phyloP scores from a whole-genome alignment of 305 asterid genomes.

The Rubia tinctorum region DNA sequence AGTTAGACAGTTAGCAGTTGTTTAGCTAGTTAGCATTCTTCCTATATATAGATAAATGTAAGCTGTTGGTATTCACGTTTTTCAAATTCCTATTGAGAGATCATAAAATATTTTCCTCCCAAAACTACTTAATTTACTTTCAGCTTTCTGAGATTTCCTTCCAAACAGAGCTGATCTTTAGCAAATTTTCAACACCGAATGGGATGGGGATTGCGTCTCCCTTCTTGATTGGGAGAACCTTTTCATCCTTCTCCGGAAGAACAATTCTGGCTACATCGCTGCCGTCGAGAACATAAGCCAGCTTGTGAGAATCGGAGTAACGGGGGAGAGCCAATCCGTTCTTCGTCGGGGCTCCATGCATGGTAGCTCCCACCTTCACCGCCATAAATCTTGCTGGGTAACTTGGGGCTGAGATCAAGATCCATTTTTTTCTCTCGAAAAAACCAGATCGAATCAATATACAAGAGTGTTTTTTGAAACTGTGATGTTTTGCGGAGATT shows the following conservation, averaged over 20 bases:
- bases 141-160: too few relatives aligned
- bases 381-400: conserved; percentile 59
- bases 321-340: conserved; percentile 78
- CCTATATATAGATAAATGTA: too few relatives aligned
- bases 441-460: background rate
- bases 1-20: too few relatives aligned
- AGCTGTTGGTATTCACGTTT: too few relatives aligned
- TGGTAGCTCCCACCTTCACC: conserved; percentile 85
- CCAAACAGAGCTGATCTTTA: too few relatives aligned
- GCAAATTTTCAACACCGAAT: conserved; percentile 59
- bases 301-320: conserved; percentile 86
- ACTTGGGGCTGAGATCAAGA: conserved; percentile 67
- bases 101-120: too few relatives aligned
- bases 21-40: too few relatives aligned
- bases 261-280: conserved; percentile 57
- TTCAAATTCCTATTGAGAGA: too few relatives aligned
- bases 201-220: conserved; percentile 83
- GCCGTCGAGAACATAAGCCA: conserved; percentile 91
- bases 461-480: too few relatives aligned
- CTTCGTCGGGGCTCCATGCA: too few relatives aligned
- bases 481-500: too few relatives aligned
- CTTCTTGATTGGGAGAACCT: conserved; percentile 62
- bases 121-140: too few relatives aligned
- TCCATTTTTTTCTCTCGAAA: conserved; percentile 36
- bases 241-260: conserved; percentile 73